Conservation (phyloP, 1,284 basidiomycete species). For the Wolfiporia cocos region DNA sequence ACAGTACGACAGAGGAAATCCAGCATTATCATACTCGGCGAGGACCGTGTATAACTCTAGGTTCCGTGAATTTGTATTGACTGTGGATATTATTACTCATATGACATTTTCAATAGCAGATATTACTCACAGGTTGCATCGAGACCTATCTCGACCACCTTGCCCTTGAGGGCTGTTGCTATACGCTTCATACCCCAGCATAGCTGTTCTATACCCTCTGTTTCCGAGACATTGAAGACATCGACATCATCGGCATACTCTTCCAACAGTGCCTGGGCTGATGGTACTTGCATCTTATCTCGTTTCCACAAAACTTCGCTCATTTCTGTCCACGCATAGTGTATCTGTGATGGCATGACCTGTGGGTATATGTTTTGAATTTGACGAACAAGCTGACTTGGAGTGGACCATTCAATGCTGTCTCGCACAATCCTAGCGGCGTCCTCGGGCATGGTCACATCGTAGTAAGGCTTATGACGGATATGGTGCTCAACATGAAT, state of each 20-base stretch:
- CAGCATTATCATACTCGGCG: slow-evolving; percentile 24
- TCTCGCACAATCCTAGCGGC: slow-evolving; percentile 14
- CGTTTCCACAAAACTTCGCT: slow-evolving; percentile 24
- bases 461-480: slow-evolving; percentile 18
- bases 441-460: slow-evolving; percentile 20
- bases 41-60: slow-evolving; percentile 27
- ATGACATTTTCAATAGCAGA: neutral
- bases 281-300: slow-evolving; percentile 19
- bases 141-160: slow-evolving; percentile 22
- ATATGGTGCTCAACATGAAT: slow-evolving; percentile 15
- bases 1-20: slow-evolving; percentile 25
- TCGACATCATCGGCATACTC: slow-evolving; percentile 20
- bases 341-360: slow-evolving; percentile 19
- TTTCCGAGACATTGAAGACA: slow-evolving; percentile 12
- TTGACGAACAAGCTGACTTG: neutral
- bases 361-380: slow-evolving; percentile 12
- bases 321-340: slow-evolving; percentile 19
- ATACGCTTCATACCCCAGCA: slow-evolving; percentile 23
- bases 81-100: slow-evolving; percentile 10
- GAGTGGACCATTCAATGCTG: neutral
- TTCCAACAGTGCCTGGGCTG: slow-evolving; percentile 19
- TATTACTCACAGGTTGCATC: slow-evolving; percentile 26
- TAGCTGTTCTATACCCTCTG: slow-evolving; percentile 20
- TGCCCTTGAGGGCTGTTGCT: slow-evolving; percentile 11
- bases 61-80: slow-evolving; percentile 25